These are phyloP conservation scores for Clathrus columnatus DNA, from an alignment of 768 basidiomycete species.

Conservation along the genomic window DNA sequence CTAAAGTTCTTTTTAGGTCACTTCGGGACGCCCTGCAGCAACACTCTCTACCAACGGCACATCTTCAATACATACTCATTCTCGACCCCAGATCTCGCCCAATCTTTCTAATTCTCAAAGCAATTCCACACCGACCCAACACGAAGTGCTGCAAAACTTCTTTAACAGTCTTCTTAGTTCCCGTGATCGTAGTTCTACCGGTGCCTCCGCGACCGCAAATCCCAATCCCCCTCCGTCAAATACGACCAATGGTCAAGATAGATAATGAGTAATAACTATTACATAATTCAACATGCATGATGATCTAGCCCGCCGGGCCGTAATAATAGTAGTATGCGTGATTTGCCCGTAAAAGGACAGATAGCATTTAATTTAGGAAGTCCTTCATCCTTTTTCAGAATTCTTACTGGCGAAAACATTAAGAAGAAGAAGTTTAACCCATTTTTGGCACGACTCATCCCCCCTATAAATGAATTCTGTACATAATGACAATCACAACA, in stretches of 20 bases:
- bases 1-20: neutral
- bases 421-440: too few relatives aligned
- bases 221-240: neutral
- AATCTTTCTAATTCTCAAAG: conserved; percentile 22
- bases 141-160: conserved; percentile 81
- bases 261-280: too few relatives aligned
- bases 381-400: too few relatives aligned
- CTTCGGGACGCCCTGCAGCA: neutral
- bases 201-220: conserved; percentile 22
- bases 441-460: too few relatives aligned
- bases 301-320: too few relatives aligned
- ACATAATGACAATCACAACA: too few relatives aligned
- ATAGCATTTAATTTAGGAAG: too few relatives aligned
- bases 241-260: neutral
- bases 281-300: too few relatives aligned
- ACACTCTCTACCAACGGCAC: neutral
- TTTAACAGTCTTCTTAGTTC: conserved; percentile 74
- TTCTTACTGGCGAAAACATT: too few relatives aligned
- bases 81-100: conserved; percentile 6
- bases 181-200: conserved; percentile 41
- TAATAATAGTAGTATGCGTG: too few relatives aligned
- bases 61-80: neutral
- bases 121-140: conserved; percentile 56
- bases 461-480: too few relatives aligned
- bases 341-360: too few relatives aligned